phyloP scores from a whole-genome alignment of 805 yeast species.

The Saccharomycopsis amapae region DNA sequence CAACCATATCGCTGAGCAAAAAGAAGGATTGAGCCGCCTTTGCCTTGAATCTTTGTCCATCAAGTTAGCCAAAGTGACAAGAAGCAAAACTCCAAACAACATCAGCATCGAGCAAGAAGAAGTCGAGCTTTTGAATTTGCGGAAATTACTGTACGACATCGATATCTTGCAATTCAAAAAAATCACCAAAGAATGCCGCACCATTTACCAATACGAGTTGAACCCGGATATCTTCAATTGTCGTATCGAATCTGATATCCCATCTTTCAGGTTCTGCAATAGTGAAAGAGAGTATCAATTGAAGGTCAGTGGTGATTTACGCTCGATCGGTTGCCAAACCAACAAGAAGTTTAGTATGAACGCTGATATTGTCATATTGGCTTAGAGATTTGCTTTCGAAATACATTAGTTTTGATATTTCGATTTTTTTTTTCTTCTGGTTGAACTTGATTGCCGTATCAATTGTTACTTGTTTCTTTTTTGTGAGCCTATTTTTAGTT shows the following conservation, averaged over 20 bases:
- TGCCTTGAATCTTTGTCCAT: neutral
- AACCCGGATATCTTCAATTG: slow-evolving; percentile 5
- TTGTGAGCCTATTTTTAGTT: neutral
- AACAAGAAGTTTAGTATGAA: slow-evolving; percentile 6
- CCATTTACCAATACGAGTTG: slow-evolving; percentile 11
- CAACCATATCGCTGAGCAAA: too few species aligned
- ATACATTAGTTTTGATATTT: neutral
- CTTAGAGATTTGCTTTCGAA: neutral
- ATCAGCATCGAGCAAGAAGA: neutral
- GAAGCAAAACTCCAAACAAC: neutral
- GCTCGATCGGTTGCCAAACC: slow-evolving; percentile 3
- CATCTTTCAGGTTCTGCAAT: slow-evolving; percentile 16
- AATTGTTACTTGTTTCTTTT: neutral
- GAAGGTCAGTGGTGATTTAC: slow-evolving; percentile 5
- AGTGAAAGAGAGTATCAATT: slow-evolving; percentile 14
- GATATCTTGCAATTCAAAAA: slow-evolving; percentile 6
- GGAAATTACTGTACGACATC: slow-evolving; percentile 4
- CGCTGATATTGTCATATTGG: slow-evolving; percentile 10
- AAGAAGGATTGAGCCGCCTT: too few species aligned
- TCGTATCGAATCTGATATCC: slow-evolving; percentile 7
- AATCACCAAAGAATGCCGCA: slow-evolving; percentile 5
- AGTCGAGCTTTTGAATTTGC: neutral
- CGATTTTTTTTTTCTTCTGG: neutral
- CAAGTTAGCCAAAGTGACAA: neutral
- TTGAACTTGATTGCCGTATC: neutral